Evolutionary conservation across 73 alveolate genomes (phyloP).

Genomic region (Paramecium sonneborni): DNA sequence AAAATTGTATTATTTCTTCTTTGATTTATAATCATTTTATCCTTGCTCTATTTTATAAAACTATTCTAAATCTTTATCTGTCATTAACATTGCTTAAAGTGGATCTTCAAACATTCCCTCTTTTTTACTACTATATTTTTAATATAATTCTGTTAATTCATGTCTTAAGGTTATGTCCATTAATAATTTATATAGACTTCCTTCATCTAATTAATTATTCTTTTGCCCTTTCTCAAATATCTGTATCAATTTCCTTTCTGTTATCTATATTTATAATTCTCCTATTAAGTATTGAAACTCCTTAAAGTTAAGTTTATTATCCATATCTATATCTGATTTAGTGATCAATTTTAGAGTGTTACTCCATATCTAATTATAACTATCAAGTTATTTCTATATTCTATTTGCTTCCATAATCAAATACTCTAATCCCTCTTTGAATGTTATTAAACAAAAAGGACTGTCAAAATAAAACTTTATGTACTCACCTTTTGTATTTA

Average conservation of each 20-base stretch:
- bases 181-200: neutral
- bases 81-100: constrained; percentile 50
- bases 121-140: constrained; percentile 10
- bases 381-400: neutral
- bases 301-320: constrained; percentile 71
- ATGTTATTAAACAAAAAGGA: neutral
- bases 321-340: constrained; percentile 70
- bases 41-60: neutral
- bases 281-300: constrained; percentile 82
- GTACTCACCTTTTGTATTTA: neutral
- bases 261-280: constrained; percentile 75
- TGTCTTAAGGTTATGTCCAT: neutral
- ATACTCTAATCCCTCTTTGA: neutral
- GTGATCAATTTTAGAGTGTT: neutral
- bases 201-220: neutral
- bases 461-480: neutral
- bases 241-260: constrained; percentile 61
- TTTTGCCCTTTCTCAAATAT: neutral
- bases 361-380: neutral
- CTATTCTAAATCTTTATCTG: constrained; percentile 65
- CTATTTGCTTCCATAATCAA: neutral
- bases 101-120: neutral
- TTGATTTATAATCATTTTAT: neutral
- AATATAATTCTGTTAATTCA: neutral
- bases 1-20: neutral